These are phyloP conservation scores for Penstemon davidsonii DNA, from an alignment of 257 asterid species.

Conservation along the genomic window DNA sequence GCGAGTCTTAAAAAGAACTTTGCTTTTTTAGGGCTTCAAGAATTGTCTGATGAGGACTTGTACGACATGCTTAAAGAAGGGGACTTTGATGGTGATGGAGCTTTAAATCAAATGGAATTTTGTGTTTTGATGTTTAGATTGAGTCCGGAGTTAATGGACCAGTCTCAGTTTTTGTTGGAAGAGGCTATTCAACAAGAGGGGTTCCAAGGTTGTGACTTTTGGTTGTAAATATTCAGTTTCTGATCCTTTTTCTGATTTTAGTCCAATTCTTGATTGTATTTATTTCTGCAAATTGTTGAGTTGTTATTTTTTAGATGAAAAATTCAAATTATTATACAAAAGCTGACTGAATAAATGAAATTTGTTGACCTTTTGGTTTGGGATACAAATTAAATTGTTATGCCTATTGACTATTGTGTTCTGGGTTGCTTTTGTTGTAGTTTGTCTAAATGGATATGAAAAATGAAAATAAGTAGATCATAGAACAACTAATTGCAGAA, in stretches of 20 bases:
- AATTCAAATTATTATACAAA: background rate
- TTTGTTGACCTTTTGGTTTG: background rate
- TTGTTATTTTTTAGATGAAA: background rate
- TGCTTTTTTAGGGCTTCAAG: constrained; percentile 49
- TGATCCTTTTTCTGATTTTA: background rate
- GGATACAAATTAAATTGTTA: too few species aligned
- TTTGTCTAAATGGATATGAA: too few species aligned
- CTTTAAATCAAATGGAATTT: constrained; percentile 64
- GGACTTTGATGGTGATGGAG: constrained; percentile 63
- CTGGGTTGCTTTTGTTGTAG: too few species aligned
- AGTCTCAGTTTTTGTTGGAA: constrained; percentile 46
- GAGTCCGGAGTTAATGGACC: constrained; percentile 62
- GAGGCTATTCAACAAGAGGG: constrained; percentile 41
- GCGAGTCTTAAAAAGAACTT: constrained; percentile 53
- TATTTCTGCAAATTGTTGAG: background rate
- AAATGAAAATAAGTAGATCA: too few species aligned
- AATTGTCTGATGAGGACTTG: constrained; percentile 47
- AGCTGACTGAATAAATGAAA: background rate
- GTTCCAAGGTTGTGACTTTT: constrained; percentile 36
- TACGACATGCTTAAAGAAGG: constrained; percentile 52
- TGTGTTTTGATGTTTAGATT: constrained; percentile 63
- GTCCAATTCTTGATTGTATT: background rate
- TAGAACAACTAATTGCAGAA: too few species aligned
- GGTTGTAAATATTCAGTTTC: constrained; percentile 22
- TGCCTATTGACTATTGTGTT: too few species aligned